A percentile compares a stretch with the other conserved stretches of the same genome.
These are phyloP conservation scores for Leptographium lundbergii DNA, from an alignment of 2,329 filamentous ascomycete genomes.

Conservation along the genomic window DNA sequence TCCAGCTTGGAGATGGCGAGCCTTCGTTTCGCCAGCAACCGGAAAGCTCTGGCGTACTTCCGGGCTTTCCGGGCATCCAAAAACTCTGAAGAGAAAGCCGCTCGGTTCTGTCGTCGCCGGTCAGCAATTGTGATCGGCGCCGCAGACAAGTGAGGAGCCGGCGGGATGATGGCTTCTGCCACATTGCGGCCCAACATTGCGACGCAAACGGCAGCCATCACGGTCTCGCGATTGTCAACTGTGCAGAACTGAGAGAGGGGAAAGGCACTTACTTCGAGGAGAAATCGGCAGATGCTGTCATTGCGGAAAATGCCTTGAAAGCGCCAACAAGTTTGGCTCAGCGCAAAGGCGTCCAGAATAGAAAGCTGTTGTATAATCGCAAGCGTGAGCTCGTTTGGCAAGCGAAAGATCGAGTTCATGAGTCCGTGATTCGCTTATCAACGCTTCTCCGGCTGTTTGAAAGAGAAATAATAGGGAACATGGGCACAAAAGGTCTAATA, in stretches of 20 bases:
- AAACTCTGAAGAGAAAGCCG: slow-evolving; percentile 2
- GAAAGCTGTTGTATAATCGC: slow-evolving; percentile 41
- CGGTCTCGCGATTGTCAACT: background rate
- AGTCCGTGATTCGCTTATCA: no score
- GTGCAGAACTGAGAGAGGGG: background rate
- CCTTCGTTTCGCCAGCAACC: slow-evolving; percentile 47
- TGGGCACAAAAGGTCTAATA: background rate
- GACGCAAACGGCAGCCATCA: no score
- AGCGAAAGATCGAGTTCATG: slow-evolving; percentile 18
- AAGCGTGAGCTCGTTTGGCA: slow-evolving; percentile 55
- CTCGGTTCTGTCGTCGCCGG: background rate
- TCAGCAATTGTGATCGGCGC: background rate
- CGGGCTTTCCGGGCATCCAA: background rate
- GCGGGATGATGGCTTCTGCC: no score
- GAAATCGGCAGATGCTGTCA: slow-evolving; percentile 42
- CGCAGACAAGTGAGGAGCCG: no score
- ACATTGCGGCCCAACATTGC: no score
- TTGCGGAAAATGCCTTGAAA: slow-evolving; percentile 39
- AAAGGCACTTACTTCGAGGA: slow-evolving; percentile 36
- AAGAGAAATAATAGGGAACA: background rate
- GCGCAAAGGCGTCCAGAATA: slow-evolving; percentile 43
- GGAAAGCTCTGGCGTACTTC: slow-evolving; percentile 41
- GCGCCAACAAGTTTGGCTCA: slow-evolving; percentile 38
- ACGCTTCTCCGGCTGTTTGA: background rate
- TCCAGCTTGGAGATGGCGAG: slow-evolving; percentile 45